Base-by-base conservation (phyloP, 495 filamentous ascomycete genomes). In the Cladorrhinum samala region DNA sequence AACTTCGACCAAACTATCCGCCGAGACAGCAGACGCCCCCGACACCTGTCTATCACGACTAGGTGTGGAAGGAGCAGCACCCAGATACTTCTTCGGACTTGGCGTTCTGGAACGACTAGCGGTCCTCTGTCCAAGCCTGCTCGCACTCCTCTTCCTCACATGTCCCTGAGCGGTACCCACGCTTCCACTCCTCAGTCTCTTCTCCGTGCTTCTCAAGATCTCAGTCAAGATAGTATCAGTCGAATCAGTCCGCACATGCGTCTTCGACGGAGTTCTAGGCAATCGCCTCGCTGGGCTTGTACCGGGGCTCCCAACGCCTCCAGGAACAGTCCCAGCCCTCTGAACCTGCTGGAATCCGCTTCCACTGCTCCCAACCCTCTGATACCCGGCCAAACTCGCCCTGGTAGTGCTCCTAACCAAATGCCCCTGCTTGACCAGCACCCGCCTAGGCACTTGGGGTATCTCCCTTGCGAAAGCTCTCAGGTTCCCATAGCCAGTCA, bases 181-280 rank as follows among this genome's bases (percentile, higher is more conserved):
- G 19, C 54, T 54, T 7, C 71, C 71, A 36, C 69, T 66, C 17
- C 66, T 66, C n/a, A 76, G 55, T 24, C 68, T 60, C 57, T 71
- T 62, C 21, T 72, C 73, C 0, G 72, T 76, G 23, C 69, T 70
- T 16, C 58, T 63, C 18, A 76, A 54, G 19, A 76, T 76, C 36
- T 72, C 62, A 2, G 69, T 59, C 20, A 76, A 50, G 2, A 68
- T 70, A 25, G 70, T 67, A 45, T 75, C 71, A 2, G 72, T 71
- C 27, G 61, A 69, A 1, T 47, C 21, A 24, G 21, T n/a, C 41
- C 50, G 53, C 27, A 68, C 58, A 43, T 61, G 58, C 18, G 48
- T 56, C 40, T 45, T 60, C 24, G 53, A 45, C 3, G 55, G 62
- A 17, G 56, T 61, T 9, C 19, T 48, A 14, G 64, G 57, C 25